Conservation (phyloP, 768 basidiomycete genomes). For the Mrakia blollopis region DNA sequence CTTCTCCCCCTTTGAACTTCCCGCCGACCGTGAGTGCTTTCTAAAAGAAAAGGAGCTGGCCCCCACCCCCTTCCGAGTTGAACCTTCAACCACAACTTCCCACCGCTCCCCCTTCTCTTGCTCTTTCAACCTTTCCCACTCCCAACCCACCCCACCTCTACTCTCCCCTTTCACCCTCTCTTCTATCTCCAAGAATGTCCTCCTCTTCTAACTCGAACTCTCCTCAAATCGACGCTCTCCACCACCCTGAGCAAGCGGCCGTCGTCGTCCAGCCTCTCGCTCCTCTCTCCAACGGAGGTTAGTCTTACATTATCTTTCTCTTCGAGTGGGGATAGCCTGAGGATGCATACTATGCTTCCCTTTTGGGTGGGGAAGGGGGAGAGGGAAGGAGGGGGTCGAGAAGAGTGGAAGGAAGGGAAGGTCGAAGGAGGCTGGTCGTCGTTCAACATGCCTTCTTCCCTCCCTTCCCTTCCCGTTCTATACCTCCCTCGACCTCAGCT, state of each 20-base stretch:
- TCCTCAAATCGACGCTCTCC: slow-evolving; percentile 71
- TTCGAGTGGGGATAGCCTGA: too few species aligned
- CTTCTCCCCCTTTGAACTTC: too few species aligned
- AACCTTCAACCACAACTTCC: too few species aligned
- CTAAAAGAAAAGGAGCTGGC: too few species aligned
- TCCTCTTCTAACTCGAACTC: slow-evolving; percentile 30
- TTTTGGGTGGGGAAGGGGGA: too few species aligned
- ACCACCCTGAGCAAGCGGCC: slow-evolving; percentile 76
- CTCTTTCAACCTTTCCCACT: neutral
- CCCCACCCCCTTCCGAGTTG: too few species aligned
- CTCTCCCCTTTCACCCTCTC: neutral
- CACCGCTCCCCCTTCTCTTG: neutral
- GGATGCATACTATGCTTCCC: too few species aligned
- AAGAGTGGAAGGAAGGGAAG: neutral
- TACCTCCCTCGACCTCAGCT: neutral
- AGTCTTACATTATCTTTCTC: slow-evolving; percentile 34
- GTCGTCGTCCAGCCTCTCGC: slow-evolving; percentile 72
- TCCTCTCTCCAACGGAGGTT: slow-evolving; percentile 63
- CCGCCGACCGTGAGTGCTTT: too few species aligned
- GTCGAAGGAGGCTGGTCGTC: neutral
- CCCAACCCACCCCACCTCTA: neutral
- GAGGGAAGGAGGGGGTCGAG: neutral
- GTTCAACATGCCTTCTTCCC: neutral
- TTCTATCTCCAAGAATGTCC: slow-evolving; percentile 21
- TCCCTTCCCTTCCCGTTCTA: neutral